phyloP scores from a whole-genome alignment of 2,329 filamentous ascomycete genomes.

The Zymoseptoria passerinii region DNA sequence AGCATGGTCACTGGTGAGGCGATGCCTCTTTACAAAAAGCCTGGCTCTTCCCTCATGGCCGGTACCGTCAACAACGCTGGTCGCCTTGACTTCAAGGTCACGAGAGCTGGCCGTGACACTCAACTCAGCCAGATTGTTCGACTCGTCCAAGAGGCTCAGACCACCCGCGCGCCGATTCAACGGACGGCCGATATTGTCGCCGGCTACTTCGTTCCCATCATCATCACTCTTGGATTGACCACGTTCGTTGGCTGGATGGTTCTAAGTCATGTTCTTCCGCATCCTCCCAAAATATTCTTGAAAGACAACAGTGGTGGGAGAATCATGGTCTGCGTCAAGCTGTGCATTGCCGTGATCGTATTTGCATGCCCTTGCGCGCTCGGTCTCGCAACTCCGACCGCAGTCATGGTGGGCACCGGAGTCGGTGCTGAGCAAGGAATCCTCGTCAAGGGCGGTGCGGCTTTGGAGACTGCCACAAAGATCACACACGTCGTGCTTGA shows the following conservation, averaged over 20 bases:
- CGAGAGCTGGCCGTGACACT: constrained; percentile 84
- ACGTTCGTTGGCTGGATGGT: constrained; percentile 95
- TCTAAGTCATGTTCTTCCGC: constrained; percentile 71
- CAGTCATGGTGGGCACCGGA: constrained; percentile 98
- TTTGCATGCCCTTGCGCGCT: constrained; percentile 96
- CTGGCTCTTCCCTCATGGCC: constrained; percentile 72
- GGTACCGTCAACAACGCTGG: constrained; percentile 94
- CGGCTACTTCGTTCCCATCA: constrained; percentile 86
- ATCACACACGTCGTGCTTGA: constrained; percentile 86
- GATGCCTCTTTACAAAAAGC: constrained; percentile 85
- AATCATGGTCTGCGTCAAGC: constrained; percentile 91
- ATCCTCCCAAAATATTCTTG: constrained; percentile 84
- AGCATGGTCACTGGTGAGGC: constrained; percentile 98
- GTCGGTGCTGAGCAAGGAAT: constrained; percentile 93
- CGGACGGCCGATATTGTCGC: constrained; percentile 83
- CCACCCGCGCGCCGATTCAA: constrained; percentile 87
- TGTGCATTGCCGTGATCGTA: constrained; percentile 97
- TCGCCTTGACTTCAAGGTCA: constrained; percentile 84
- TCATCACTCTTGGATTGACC: constrained; percentile 70
- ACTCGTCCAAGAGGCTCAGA: constrained; percentile 96
- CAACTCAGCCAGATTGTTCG: constrained; percentile 97
- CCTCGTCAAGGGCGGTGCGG: constrained; percentile 91
- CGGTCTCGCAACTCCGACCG: constrained; percentile 90
- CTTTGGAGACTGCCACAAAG: constrained; percentile 82
- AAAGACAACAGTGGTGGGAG: constrained; percentile 75